Evolutionary conservation across 352 stramenopile genomes (phyloP).

Genomic region (Phytophthora capsici): DNA sequence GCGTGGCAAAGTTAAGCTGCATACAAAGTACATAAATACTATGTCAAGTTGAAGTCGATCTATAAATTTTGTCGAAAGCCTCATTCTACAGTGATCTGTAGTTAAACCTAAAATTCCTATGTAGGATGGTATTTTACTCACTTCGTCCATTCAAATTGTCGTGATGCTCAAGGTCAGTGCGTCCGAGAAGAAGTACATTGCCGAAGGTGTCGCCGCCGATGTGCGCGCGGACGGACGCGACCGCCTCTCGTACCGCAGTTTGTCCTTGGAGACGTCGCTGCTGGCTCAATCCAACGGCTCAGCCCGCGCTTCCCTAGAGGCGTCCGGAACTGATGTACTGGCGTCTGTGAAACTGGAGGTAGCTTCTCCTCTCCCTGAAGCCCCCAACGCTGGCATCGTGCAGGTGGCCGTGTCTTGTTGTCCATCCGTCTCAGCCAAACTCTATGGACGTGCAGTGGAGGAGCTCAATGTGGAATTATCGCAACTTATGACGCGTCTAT

Average conservation of each 20-base stretch:
- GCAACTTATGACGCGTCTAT: constrained; percentile 75
- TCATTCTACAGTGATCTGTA: too few relatives aligned
- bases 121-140: not conserved
- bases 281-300: constrained; percentile 83
- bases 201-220: constrained; percentile 70
- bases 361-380: constrained; percentile 47
- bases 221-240: constrained; percentile 73
- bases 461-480: constrained; percentile 84
- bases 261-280: constrained; percentile 73
- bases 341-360: constrained; percentile 85
- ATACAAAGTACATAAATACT: not conserved
- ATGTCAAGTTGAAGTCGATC: not conserved
- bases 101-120: too few relatives aligned
- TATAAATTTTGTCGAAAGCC: too few relatives aligned
- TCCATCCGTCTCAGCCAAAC: constrained; percentile 77
- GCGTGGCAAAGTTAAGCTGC: constrained; percentile 3
- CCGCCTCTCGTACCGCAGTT: constrained; percentile 66
- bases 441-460: constrained; percentile 69
- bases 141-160: constrained; percentile 10
- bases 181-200: constrained; percentile 81
- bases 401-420: constrained; percentile 65
- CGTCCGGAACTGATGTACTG: constrained; percentile 74
- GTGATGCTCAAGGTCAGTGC: constrained; percentile 79
- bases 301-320: constrained; percentile 68
- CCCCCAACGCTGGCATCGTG: constrained; percentile 59